Evolutionary conservation across 2,329 filamentous ascomycete species (phyloP), one percentile per base, ranked within the genome.

Genomic region (Ceratocystis alfenasii): DNA sequence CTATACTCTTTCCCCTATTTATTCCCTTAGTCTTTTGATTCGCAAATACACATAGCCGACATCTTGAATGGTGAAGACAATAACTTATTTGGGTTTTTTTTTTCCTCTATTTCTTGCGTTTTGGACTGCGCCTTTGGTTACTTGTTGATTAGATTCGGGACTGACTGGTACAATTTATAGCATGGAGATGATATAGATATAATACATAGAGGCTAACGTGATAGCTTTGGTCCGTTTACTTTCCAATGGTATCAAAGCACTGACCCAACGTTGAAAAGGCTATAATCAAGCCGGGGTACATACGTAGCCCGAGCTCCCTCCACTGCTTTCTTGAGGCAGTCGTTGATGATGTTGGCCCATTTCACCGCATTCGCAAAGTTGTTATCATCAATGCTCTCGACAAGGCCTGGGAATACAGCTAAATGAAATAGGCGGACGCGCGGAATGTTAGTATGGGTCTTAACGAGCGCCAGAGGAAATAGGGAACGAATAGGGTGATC

Each of bases 321-420:
- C 15, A 46, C 25, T 17, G 82, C 83, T 15, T 76, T 76, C 44
- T 71, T 69, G 46, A 87, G 76, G 62, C 77, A 80, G 17, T 73
- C 74, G 62, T 82, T 77, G 66, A 87, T 84, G 66, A 87, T 86
- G 20, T 74, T 76, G 1, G 80, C 78, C 84, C 84, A 87, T 71
- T 79, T 81, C 57, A 80, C 70, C 0, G 83, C 84, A 67, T 84
- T 84, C 17, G 72, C 74, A 71, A 79, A 86, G 71, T 87, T 81
- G 70, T 80, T 79, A 15, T 76, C 75, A 66, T 86, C 83, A 67
- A 87, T 85, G 65, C 82, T 84, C 73, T 87, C 84, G 15, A 81
- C 77, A 59, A 87, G 74, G 0, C 84, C 83, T 0, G 84, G 84
- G 74, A 84, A 86, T 15, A 86, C 83, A 63, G 82, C 82, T 82